phyloP scores from a whole-genome alignment of 257 asterid species.

The Ophiorrhiza pumila region DNA sequence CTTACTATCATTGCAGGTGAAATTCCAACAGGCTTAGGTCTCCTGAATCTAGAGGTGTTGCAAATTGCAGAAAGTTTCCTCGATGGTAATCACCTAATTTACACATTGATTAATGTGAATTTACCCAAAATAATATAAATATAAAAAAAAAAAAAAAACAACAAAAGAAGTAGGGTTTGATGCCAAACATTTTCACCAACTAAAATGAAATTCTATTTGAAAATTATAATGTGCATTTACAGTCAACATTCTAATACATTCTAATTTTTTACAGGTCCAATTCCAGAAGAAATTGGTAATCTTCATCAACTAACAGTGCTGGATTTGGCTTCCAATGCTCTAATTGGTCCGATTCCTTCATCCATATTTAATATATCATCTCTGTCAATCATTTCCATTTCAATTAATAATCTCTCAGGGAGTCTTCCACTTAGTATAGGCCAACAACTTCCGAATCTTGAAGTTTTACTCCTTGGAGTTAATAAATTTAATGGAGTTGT shows the following conservation, averaged over 20 bases:
- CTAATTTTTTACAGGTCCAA: not conserved
- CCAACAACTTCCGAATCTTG: not conserved
- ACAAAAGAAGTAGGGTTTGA: too few species aligned
- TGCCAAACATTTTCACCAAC: too few species aligned
- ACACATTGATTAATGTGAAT: not conserved
- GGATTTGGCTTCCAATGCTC: fast-evolving
- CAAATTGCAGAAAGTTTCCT: not conserved
- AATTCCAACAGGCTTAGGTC: constrained; percentile 6
- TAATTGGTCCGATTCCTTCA: constrained; percentile 1
- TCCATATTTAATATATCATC: constrained; percentile 2
- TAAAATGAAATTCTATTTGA: too few species aligned
- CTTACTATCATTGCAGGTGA: not conserved
- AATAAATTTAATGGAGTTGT: not conserved
- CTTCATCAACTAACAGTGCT: not conserved
- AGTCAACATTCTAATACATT: not conserved
- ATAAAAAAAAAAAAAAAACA: too few species aligned
- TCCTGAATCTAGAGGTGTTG: not conserved
- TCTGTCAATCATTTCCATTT: not conserved
- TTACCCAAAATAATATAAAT: too few species aligned
- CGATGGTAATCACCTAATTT: not conserved
- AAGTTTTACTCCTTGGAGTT: not conserved
- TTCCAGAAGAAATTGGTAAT: constrained; percentile 8
- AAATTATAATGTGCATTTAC: too few species aligned
- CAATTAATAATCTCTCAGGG: not conserved
- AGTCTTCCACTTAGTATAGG: constrained; percentile 6